These are phyloP conservation scores for Dryas drummondii DNA, from an alignment of 306 rosid species.

Conservation along the genomic window DNA sequence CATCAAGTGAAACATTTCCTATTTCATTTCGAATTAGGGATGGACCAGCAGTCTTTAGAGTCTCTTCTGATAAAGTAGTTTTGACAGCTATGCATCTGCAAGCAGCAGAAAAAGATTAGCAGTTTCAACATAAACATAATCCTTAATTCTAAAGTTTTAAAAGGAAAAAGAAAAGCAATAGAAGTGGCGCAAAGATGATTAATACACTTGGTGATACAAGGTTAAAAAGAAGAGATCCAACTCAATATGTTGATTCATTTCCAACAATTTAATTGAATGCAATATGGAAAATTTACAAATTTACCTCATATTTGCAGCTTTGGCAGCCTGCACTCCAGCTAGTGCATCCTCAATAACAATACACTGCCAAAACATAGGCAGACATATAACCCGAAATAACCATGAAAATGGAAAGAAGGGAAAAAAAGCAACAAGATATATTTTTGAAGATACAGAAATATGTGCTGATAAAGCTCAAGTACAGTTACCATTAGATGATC, in stretches of 20 bases:
- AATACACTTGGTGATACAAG: background rate
- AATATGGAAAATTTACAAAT: background rate
- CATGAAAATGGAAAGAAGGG: background rate
- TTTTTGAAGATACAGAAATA: constrained; percentile 6
- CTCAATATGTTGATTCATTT: background rate
- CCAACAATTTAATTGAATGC: background rate
- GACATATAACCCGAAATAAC: constrained; percentile 12
- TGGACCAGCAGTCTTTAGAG: constrained; percentile 64
- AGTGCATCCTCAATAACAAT: constrained; percentile 93
- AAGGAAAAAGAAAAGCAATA: background rate
- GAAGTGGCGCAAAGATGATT: background rate
- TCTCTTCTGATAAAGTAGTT: constrained; percentile 81
- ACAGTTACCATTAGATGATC: background rate
- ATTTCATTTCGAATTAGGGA: constrained; percentile 75
- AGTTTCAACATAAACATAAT: constrained; percentile 14
- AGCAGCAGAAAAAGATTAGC: constrained; percentile 23
- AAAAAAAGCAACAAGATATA: background rate
- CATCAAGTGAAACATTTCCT: constrained; percentile 80
- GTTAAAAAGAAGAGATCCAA: background rate
- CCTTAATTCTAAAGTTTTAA: background rate
- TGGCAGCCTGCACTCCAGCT: constrained; percentile 98
- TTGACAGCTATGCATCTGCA: constrained; percentile 90
- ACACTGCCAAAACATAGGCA: constrained; percentile 52
- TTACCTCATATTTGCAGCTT: constrained; percentile 93
- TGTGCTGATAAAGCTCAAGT: constrained; percentile 11